Base-by-base conservation (phyloP, 2,329 filamentous ascomycete species). In the Neopestalotiopsis sp. region DNA sequence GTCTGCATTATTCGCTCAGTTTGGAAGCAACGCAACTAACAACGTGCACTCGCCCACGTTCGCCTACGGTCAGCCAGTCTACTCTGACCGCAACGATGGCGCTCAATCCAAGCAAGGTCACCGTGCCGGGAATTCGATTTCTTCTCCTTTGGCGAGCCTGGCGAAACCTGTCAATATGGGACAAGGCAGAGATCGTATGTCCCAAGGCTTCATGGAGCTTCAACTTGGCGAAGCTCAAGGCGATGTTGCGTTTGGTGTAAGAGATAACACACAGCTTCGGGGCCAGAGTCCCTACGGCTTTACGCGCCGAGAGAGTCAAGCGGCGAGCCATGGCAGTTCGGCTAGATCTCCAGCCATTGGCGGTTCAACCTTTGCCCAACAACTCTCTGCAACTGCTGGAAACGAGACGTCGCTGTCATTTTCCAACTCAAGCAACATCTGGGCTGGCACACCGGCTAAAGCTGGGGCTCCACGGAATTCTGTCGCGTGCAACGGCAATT, bases 391-490 rank as follows among this genome's bases (percentile, higher is more conserved):
- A 28, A 28, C 28, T 63, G 13, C 57, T n/a, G 59, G 34, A 38
- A 67, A 20, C 28, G 57, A 20, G 4, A 30, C 57, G 6, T 52
- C 66, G 4, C 66, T 63, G 17, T 64, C 42, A 52, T 66, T 61
- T 57, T 66, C 69, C 52, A 5, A 61, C 42, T 32, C 67, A 65
- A 66, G 68, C 40, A 87, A 84, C 71, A 72, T 89, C 28, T 86
- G 85, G 68, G 82, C 81, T 56, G 83, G 85, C 42, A 86, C 84
- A 4, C 85, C 84, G 20, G 69, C 65, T 57, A 65, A 59, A 12
- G 59, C 40, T 14, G 32, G 59, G 12, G 71, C 68, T 7, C 73
- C 72, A 59, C 52, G 69, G 14, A 71, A 74, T 57, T 67, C 70
- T n/a, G 69, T 72, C 17, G 69, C 73, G 30, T 76, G 72, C 59